Evolutionary conservation across 441 rosid species (phyloP).

Genomic region (Adansonia madagascariensis): DNA sequence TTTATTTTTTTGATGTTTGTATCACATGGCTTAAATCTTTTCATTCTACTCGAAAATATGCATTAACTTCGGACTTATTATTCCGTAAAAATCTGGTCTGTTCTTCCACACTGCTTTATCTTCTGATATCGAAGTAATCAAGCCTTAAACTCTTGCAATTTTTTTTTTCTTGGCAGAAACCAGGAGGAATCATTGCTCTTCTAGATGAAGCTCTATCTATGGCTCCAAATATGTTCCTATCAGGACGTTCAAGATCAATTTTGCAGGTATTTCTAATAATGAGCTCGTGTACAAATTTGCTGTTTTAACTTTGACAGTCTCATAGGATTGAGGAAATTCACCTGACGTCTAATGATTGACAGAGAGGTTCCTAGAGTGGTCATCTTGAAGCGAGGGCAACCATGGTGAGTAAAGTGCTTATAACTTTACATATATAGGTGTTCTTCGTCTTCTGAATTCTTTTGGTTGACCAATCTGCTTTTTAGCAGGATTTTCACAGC

Average conservation of each 20-base stretch:
- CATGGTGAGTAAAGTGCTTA: constrained; percentile 49
- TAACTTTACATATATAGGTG: background rate
- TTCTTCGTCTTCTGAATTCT: constrained; percentile 16
- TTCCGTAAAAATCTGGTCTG: background rate
- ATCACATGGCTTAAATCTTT: background rate
- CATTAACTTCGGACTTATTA: background rate
- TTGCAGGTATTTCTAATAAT: constrained; percentile 62
- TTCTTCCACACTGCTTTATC: background rate
- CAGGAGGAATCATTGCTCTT: constrained; percentile 93
- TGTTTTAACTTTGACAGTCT: constrained; percentile 3
- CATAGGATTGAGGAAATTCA: constrained; percentile 23
- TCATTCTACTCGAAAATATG: background rate
- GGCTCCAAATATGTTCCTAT: constrained; percentile 93
- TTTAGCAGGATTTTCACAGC: constrained; percentile 75
- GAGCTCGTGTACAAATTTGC: background rate
- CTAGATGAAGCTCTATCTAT: constrained; percentile 98
- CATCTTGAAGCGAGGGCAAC: constrained; percentile 65
- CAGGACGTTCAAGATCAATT: constrained; percentile 93
- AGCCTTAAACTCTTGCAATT: background rate
- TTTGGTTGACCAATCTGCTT: constrained; percentile 21
- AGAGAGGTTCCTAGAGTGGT: constrained; percentile 87
- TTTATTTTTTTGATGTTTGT: background rate
- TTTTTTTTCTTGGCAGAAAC: constrained; percentile 67
- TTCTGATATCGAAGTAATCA: background rate
- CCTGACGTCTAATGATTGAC: constrained; percentile 37